Base-by-base conservation (phyloP, 176 grass and related monocot genomes). In the Elaeis guineensis region DNA sequence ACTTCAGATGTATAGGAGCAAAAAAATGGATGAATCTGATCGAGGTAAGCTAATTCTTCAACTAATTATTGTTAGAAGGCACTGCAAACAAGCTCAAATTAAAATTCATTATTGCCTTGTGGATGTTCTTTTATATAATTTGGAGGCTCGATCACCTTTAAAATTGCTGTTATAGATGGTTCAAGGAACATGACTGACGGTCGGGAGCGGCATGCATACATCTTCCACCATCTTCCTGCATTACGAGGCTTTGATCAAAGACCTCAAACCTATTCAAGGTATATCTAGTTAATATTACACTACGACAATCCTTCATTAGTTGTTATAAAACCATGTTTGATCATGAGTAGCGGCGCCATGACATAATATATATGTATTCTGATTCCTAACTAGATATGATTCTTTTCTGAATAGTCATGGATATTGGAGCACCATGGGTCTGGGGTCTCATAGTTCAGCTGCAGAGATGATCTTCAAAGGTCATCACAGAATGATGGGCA, bases 1-100 rank as follows among this genome's bases (percentile, higher is more conserved):
- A 11, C 35, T 44, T 48, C 74, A 90, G 86, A 90, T 90, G 86
- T 90, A 85, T 17, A 82, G 86, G 50, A 82, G 86, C 72, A 90
- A 85, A 64, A 85, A 85, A 66, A 72, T 89, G 1, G 82, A 85
- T 12, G 82, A 79, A 16, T 85, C 82, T 0, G 81, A 78, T 21
- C 82, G 74, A 0, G 78, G 86, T 90, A 79, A 5, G 25, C 21
- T 39, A 8, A 25, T 19, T 20, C 25, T 15, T 1, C 3, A 23
- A 8, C 35, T 44, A 44, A 12, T 44, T 44, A 9, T 44, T 12
- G 11, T 44, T 12, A 12, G 35, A 44, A 14, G 11, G 9, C 35
- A 44, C 35, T 44, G 35, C 11, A 44, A 44, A 2, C 12, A 12
- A 44, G 35, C 35, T 44, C 8, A 44, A 44, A 44, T 44, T 44